A percentile compares a stretch with the other conserved stretches of the same genome.
Conservation (phyloP, 2,329 filamentous ascomycete species). For the Ceratocystis alfenasii region DNA sequence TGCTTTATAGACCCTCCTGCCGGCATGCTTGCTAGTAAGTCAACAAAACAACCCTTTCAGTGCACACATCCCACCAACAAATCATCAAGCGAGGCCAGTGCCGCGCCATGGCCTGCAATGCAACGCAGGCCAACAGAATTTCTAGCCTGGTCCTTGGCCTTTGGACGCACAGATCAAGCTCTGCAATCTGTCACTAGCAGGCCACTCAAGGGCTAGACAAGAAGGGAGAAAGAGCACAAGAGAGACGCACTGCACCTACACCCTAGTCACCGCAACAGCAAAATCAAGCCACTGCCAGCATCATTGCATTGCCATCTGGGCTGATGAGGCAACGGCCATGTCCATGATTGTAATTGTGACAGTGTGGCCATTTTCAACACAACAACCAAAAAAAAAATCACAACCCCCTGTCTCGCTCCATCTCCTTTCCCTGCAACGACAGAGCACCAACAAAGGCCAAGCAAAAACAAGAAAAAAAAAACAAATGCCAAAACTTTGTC, state of each 20-base stretch:
- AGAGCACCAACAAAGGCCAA: not conserved
- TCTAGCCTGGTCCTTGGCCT: not conserved
- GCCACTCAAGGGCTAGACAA: not conserved
- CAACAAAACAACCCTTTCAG: constrained; percentile 4
- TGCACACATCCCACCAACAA: constrained; percentile 4
- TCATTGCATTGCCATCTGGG: too few relatives aligned
- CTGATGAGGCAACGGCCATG: too few relatives aligned
- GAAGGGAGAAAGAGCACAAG: too few relatives aligned
- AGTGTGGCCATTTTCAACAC: too few relatives aligned
- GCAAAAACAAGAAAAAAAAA: not conserved
- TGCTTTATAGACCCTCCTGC: constrained; percentile 43
- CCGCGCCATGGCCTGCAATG: not conserved
- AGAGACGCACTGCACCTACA: not conserved
- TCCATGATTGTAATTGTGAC: too few relatives aligned
- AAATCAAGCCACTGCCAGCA: too few relatives aligned
- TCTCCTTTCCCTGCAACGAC: not conserved
- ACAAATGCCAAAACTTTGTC: constrained; percentile 3
- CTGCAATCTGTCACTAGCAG: not conserved
- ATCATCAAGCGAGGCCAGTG: not conserved
- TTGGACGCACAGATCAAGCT: not conserved
- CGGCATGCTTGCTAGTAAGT: constrained; percentile 57
- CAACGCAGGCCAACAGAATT: constrained; percentile 1
- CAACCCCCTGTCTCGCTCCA: not conserved
- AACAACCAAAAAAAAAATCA: too few relatives aligned
- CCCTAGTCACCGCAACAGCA: not conserved